Evolutionary conservation across 306 rosid species (phyloP), one percentile per base, ranked within the genome.

Genomic region (Quercus ilex): DNA sequence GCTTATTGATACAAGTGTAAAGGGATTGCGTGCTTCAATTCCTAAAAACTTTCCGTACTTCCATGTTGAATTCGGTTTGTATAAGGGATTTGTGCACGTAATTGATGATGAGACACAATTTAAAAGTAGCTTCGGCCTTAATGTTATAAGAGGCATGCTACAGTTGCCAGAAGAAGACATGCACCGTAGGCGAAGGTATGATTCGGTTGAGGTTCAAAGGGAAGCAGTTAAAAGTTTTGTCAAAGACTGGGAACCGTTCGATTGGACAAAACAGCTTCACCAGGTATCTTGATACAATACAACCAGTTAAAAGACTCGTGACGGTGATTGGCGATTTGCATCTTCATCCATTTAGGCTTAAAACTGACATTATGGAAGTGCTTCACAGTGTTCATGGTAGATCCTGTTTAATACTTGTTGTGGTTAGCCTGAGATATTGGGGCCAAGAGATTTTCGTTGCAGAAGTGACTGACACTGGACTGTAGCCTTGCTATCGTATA

Each of bases 71-170:
- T 92, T 94, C 46, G 97, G 97, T 25, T 80, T 94, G 21, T 79
- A 87, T 75, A 89, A 83, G 49, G 98, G 97, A 53, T 89, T 94
- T 83, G 92, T 94, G 18, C 98, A 92, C 76, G 97, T 91, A 8
- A 92, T 94, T 13, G 97, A 94, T 28, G 97, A 94, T 53, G 99
- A 94, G 65, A 85, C 72, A 38, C 86, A 89, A 74, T 92, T 94
- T n/a, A 88, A 89, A 20, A 78, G 86, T 78, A 89, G 59, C 80
- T 80, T 94, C 5, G 95, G 97, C 35, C 86, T 94, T 76, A 94
- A 92, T 86, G 93, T 94, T 4, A 69, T 91, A 43, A 90, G 99
- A 77, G 97, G 97, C 60, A 94, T 94, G 92, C 89, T 91, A 2
- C 76, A 90, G 9, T 70, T 87, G 71, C 87, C 97, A 0, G 97